Conservation (phyloP, 139 green algal species). For the Monoraphidium neglectum region DNA sequence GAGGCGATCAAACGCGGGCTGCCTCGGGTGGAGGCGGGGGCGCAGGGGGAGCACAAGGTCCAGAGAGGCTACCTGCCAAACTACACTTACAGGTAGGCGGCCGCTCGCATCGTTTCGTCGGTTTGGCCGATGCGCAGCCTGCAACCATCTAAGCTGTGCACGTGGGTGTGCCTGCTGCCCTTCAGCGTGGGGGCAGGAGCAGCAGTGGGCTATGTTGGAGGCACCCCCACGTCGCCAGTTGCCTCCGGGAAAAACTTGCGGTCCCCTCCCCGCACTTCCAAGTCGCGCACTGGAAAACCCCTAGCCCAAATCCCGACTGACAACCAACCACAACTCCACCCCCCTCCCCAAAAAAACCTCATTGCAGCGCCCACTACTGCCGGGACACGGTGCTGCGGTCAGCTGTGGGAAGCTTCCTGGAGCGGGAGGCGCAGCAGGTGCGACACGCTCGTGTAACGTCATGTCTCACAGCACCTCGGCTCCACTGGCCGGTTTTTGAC, state of each 20-base stretch:
- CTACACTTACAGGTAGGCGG: slow-evolving; percentile 65
- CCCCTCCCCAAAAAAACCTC: too few relatives aligned
- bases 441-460: not conserved
- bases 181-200: not conserved
- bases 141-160: not conserved
- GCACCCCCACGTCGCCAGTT: too few relatives aligned
- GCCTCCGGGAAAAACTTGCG: too few relatives aligned
- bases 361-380: slow-evolving; percentile 81
- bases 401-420: slow-evolving; percentile 31
- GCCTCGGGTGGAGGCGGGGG: slow-evolving; percentile 85
- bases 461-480: not conserved
- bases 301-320: not conserved
- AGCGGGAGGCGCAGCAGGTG: slow-evolving; percentile 27
- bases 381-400: slow-evolving; percentile 47
- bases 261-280: too few relatives aligned
- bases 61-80: slow-evolving; percentile 87
- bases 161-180: not conserved
- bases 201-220: too few relatives aligned
- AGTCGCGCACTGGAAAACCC: too few relatives aligned
- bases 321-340: not conserved
- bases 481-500: not conserved
- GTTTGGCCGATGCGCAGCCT: not conserved
- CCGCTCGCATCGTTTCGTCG: not conserved
- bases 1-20: slow-evolving; percentile 73
- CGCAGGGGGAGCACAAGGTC: slow-evolving; percentile 95